phyloP scores from a whole-genome alignment of 1,139 yeast genomes.

The Sugiyamaella grinbergsii region DNA sequence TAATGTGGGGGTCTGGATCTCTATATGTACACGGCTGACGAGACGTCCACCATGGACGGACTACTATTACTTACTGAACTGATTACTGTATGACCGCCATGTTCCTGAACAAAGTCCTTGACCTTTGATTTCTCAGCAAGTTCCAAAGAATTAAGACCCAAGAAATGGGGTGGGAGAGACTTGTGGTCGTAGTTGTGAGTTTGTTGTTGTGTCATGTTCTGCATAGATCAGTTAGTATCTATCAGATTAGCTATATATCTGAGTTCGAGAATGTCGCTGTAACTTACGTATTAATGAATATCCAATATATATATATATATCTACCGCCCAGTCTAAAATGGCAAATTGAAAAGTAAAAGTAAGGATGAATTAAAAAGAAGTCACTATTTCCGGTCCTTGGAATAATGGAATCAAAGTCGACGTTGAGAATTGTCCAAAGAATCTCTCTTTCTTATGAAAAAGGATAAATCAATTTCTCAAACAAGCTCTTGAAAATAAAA shows the following conservation, averaged over 20 bases:
- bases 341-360: background rate
- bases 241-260: too few species aligned
- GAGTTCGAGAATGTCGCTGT: too few species aligned
- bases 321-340: background rate
- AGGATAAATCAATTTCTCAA: too few species aligned
- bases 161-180: conserved; percentile 66
- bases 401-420: too few species aligned
- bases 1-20: conserved; percentile 5
- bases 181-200: conserved; percentile 33
- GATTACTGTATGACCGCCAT: conserved; percentile 95
- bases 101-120: conserved; percentile 79
- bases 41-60: background rate
- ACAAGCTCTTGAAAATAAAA: too few species aligned
- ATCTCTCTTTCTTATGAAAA: too few species aligned
- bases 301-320: background rate
- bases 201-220: conserved; percentile 17
- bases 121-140: conserved; percentile 74
- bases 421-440: too few species aligned
- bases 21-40: too few species aligned
- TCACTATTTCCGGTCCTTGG: too few species aligned
- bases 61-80: conserved; percentile 49
- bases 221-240: conserved; percentile 7
- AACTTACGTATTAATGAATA: background rate
- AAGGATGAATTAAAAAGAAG: too few species aligned
- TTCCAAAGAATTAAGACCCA: conserved; percentile 75